Conservation (phyloP, 2,329 filamentous ascomycete genomes). For the Clonostachys chloroleuca region DNA sequence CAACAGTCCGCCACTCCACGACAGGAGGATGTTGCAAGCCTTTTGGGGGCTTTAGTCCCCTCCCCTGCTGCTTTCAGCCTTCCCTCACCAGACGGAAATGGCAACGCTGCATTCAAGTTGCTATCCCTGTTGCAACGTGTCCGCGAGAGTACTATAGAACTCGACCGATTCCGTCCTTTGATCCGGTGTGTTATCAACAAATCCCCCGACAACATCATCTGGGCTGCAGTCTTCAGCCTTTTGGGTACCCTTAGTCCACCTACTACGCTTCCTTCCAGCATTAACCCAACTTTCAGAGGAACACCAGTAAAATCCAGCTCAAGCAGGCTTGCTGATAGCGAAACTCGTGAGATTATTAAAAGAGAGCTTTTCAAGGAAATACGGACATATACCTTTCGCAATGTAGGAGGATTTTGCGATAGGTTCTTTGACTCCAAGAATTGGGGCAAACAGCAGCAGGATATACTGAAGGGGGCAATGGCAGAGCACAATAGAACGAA, state of each 20-base stretch:
- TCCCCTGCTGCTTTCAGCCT: conserved; percentile 2
- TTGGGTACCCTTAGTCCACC: background rate
- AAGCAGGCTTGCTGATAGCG: conserved; percentile 2
- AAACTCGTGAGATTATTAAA: conserved; percentile 3
- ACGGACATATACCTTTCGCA: conserved; percentile 3
- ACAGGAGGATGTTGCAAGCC: background rate
- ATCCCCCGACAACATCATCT: conserved; percentile 1
- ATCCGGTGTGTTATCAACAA: background rate
- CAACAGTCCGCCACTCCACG: too few species aligned
- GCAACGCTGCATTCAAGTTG: conserved; percentile 1
- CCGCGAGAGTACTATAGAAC: background rate
- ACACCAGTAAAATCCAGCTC: conserved; percentile 4
- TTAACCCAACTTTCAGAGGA: conserved; percentile 1
- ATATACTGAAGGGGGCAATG: too few species aligned
- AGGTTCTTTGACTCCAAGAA: conserved; percentile 6
- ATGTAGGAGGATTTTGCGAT: conserved; percentile 7
- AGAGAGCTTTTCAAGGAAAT: conserved; percentile 4
- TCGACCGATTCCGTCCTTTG: background rate
- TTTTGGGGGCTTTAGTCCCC: background rate
- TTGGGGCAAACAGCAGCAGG: conserved; percentile 5
- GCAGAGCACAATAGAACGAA: conserved; percentile 8
- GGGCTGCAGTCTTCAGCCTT: conserved; percentile 2
- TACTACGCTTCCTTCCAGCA: background rate
- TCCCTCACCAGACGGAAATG: background rate
- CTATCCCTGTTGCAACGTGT: conserved; percentile 2